Percentiles rank a stretch among this genome's conserved stretches.
Conservation (phyloP, 1,284 basidiomycete species). For the Termitomyces sp. region DNA sequence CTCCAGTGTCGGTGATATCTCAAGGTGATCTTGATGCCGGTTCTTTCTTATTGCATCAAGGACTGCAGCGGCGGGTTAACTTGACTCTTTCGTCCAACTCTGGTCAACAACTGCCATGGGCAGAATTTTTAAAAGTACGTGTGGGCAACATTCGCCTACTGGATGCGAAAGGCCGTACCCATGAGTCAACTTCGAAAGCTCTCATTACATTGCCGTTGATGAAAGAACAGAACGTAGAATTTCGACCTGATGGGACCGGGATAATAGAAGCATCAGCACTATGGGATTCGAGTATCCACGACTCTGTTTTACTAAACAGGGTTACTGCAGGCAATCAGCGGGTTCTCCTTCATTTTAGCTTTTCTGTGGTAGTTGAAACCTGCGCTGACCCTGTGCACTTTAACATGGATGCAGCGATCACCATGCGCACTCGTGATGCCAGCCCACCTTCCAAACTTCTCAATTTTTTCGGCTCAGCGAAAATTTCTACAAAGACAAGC, state of each 20-base stretch:
- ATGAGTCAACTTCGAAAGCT: slow-evolving; percentile 66
- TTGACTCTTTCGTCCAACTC: slow-evolving; percentile 83
- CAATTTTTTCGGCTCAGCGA: slow-evolving; percentile 71
- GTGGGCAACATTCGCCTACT: slow-evolving; percentile 81
- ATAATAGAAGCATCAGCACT: slow-evolving; percentile 63
- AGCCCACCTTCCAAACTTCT: slow-evolving; percentile 76
- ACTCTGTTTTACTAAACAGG: slow-evolving; percentile 81
- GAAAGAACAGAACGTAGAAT: slow-evolving; percentile 68
- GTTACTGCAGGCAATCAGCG: slow-evolving; percentile 78
- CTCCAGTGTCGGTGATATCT: slow-evolving; percentile 79
- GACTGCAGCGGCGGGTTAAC: slow-evolving; percentile 81
- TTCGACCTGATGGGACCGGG: slow-evolving; percentile 80
- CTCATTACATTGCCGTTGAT: slow-evolving; percentile 68
- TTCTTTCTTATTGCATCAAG: slow-evolving; percentile 87
- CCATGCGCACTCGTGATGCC: slow-evolving; percentile 84
- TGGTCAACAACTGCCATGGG: slow-evolving; percentile 86
- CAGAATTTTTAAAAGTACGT: slow-evolving; percentile 70
- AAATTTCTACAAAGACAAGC: slow-evolving; percentile 71
- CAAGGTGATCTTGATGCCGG: slow-evolving; percentile 80
- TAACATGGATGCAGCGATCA: slow-evolving; percentile 80
- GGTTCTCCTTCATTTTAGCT: slow-evolving; percentile 74
- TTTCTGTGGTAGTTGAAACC: slow-evolving; percentile 77
- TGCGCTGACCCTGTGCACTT: slow-evolving; percentile 84
- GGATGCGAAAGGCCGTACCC: slow-evolving; percentile 79
- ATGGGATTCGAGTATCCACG: slow-evolving; percentile 94